These are phyloP conservation scores for Meyerozyma elateridarum DNA, from an alignment of 1,139 yeast species.

Conservation along the genomic window DNA sequence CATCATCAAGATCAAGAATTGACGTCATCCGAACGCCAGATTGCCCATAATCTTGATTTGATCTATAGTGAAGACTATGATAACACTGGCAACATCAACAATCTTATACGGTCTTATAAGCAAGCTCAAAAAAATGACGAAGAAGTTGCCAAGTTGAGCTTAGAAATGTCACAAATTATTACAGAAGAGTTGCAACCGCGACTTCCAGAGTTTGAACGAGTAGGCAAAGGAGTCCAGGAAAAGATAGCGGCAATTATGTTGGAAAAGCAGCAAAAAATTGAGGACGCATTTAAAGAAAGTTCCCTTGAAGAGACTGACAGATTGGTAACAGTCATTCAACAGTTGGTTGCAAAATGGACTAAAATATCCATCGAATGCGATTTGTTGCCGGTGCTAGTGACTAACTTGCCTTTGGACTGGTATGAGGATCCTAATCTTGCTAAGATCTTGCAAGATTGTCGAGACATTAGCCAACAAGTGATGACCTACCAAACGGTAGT, in stretches of 20 bases:
- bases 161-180: conserved; percentile 2
- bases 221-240: conserved; percentile 7
- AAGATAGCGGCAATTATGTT: conserved; percentile 6
- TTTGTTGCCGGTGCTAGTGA: conserved; percentile 11
- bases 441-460: conserved; percentile 11
- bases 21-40: conserved; percentile 11
- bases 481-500: not conserved
- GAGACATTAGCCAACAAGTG: conserved; percentile 5
- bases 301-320: not conserved
- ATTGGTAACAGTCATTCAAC: conserved; percentile 1
- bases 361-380: conserved; percentile 8
- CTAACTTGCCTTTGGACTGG: conserved; percentile 13
- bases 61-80: conserved; percentile 8
- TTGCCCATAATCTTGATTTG: conserved; percentile 11
- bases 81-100: conserved; percentile 3
- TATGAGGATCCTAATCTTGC: conserved; percentile 9
- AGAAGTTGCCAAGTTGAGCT: conserved; percentile 1
- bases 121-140: conserved; percentile 5
- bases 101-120: conserved; percentile 3
- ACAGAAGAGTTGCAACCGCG: conserved; percentile 3
- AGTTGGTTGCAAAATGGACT: conserved; percentile 1
- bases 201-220: conserved; percentile 6
- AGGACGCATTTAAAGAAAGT: not conserved
- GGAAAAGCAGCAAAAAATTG: not conserved
- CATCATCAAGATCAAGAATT: conserved; percentile 10